These are phyloP conservation scores for Abrus precatorius DNA, from an alignment of 306 rosid species.

Conservation along the genomic window DNA sequence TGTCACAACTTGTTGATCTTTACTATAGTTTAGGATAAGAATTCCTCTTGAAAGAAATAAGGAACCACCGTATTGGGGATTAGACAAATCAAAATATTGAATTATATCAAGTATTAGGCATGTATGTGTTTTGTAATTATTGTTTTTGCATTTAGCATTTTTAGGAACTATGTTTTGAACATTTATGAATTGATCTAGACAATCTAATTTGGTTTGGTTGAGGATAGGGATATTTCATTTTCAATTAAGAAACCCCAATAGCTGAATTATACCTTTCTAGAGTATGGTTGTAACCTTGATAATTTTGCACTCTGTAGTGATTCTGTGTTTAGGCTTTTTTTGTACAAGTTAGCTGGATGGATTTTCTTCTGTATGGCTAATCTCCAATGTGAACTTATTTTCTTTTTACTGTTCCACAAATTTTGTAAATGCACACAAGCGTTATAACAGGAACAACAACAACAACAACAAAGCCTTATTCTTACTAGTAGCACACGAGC, in stretches of 20 bases:
- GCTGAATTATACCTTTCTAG: not conserved
- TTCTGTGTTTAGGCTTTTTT: not conserved
- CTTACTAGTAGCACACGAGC: no score
- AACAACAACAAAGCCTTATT: no score
- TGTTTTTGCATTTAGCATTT: slow-evolving; percentile 28
- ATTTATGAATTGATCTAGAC: slow-evolving; percentile 15
- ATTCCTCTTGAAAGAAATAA: not conserved
- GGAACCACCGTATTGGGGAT: not conserved
- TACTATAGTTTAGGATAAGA: slow-evolving; percentile 1
- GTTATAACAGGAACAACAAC: not conserved
- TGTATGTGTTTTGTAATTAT: not conserved
- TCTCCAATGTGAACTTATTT: slow-evolving; percentile 15
- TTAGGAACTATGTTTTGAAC: slow-evolving; percentile 21
- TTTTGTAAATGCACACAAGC: slow-evolving; percentile 13
- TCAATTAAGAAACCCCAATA: not conserved
- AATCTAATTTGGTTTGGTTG: not conserved
- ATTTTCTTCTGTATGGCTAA: slow-evolving; percentile 21
- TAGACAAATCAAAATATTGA: slow-evolving; percentile 10
- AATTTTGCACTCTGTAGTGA: slow-evolving; percentile 19
- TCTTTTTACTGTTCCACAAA: slow-evolving; percentile 11
- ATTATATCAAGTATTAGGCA: not conserved
- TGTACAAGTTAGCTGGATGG: not conserved
- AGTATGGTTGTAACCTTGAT: slow-evolving; percentile 19
- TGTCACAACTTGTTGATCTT: not conserved
- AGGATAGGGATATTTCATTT: not conserved